These are phyloP conservation scores for Fusarium napiforme DNA, from an alignment of 2,329 filamentous ascomycete genomes.

Conservation along the genomic window DNA sequence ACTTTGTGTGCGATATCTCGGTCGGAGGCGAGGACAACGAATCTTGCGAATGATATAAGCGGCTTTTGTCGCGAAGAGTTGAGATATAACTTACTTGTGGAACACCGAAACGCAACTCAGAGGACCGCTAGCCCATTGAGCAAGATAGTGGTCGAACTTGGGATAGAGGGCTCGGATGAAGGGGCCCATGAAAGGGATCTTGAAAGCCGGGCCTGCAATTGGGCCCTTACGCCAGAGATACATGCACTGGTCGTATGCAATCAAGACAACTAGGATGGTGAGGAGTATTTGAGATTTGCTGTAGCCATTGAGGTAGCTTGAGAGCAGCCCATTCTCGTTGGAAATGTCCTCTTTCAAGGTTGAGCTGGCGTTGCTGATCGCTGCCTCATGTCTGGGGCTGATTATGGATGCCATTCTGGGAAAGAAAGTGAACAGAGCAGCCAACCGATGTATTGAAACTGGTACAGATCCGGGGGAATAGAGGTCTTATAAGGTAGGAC, in stretches of 20 bases:
- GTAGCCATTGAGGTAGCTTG: constrained; percentile 9
- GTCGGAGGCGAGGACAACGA: constrained; percentile 81
- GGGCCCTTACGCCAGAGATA: constrained; percentile 71
- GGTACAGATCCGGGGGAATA: neutral
- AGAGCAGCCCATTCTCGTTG: constrained; percentile 5
- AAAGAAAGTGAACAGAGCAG: neutral
- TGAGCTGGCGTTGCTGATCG: constrained; percentile 7
- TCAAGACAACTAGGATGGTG: constrained; percentile 47
- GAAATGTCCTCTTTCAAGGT: neutral
- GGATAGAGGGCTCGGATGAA: constrained; percentile 81
- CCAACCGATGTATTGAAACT: fast-evolving
- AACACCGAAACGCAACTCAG: constrained; percentile 86
- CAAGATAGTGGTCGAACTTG: constrained; percentile 77
- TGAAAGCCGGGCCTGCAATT: constrained; percentile 71
- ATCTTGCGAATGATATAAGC: constrained; percentile 57
- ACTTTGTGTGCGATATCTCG: constrained; percentile 84
- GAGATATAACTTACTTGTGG: constrained; percentile 71
- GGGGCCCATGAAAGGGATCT: constrained; percentile 77
- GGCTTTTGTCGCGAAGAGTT: fast-evolving
- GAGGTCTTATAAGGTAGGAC: neutral
- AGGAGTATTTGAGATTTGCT: constrained; percentile 34
- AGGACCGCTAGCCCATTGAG: constrained; percentile 81
- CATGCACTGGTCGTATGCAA: constrained; percentile 58
- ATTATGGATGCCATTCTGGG: constrained; percentile 4
- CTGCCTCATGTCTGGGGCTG: neutral